phyloP scores from a whole-genome alignment of 108 stramenopile species.

The Stephanodiscus triporus region DNA sequence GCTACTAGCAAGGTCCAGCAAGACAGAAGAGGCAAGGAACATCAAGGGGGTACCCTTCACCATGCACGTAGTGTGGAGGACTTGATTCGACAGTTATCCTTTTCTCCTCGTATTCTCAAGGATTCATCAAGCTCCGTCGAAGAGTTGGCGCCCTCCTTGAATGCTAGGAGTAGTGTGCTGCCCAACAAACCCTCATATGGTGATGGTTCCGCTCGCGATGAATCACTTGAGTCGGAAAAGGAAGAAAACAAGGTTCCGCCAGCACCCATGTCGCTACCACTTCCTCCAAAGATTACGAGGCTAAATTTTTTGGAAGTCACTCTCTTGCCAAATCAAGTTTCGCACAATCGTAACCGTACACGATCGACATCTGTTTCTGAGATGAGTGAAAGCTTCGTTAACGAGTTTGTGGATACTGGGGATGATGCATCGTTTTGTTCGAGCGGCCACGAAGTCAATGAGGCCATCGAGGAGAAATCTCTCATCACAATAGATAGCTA shows the following conservation, averaged over 20 bases:
- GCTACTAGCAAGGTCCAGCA: not conserved
- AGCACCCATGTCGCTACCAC: not conserved
- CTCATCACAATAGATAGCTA: constrained; percentile 18
- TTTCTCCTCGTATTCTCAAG: constrained; percentile 10
- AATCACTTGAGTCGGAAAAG: not conserved
- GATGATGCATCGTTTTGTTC: not conserved
- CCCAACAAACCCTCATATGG: not conserved
- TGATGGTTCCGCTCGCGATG: not conserved
- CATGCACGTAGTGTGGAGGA: constrained; percentile 12
- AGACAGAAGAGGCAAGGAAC: constrained; percentile 7
- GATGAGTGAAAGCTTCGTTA: constrained; percentile 27
- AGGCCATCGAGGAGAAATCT: not conserved
- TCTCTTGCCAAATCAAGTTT: constrained; percentile 12
- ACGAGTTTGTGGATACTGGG: not conserved
- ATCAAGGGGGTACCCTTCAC: not conserved
- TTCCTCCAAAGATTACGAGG: constrained; percentile 30
- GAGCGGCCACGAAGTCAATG: not conserved
- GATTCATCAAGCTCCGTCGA: constrained; percentile 4
- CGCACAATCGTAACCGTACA: constrained; percentile 23
- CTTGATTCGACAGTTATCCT: constrained; percentile 24
- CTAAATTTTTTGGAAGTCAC: constrained; percentile 8
- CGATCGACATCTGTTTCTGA: constrained; percentile 34
- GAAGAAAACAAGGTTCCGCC: not conserved
- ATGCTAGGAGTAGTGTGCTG: not conserved
- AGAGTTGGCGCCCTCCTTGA: not conserved